Conservation (phyloP, 306 rosid genomes). For the Nissolia schottii region DNA sequence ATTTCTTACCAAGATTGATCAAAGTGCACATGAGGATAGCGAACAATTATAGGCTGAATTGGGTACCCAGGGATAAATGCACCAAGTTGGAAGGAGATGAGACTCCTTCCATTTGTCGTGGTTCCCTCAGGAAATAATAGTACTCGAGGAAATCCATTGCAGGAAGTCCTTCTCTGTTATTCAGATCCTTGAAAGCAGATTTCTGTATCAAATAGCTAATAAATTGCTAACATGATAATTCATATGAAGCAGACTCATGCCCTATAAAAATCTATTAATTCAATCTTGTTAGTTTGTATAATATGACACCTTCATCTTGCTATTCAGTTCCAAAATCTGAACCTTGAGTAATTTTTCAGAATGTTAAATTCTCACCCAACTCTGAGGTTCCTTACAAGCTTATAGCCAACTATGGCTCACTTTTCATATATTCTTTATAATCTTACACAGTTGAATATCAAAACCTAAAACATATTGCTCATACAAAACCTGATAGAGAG, state of each 20-base stretch:
- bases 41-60: constrained; percentile 83
- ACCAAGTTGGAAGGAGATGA: constrained; percentile 94
- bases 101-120: constrained; percentile 82
- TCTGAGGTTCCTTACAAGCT: background rate
- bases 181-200: constrained; percentile 90
- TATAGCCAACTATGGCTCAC: background rate
- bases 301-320: constrained; percentile 5
- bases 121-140: constrained; percentile 98
- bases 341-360: background rate
- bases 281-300: background rate
- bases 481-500: background rate
- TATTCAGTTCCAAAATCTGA: constrained; percentile 10
- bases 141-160: constrained; percentile 78
- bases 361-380: background rate
- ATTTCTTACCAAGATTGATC: constrained; percentile 90
- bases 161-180: constrained; percentile 93
- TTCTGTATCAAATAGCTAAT: constrained; percentile 95
- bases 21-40: constrained; percentile 96
- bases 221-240: constrained; percentile 42
- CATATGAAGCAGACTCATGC: constrained; percentile 15
- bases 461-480: constrained; percentile 4
- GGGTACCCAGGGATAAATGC: constrained; percentile 85
- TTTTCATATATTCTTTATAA: constrained; percentile 13
- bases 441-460: background rate
- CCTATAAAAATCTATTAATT: background rate